Evolutionary conservation across 1,284 basidiomycete genomes (phyloP).

Genomic region (Farysia itapuensis): DNA sequence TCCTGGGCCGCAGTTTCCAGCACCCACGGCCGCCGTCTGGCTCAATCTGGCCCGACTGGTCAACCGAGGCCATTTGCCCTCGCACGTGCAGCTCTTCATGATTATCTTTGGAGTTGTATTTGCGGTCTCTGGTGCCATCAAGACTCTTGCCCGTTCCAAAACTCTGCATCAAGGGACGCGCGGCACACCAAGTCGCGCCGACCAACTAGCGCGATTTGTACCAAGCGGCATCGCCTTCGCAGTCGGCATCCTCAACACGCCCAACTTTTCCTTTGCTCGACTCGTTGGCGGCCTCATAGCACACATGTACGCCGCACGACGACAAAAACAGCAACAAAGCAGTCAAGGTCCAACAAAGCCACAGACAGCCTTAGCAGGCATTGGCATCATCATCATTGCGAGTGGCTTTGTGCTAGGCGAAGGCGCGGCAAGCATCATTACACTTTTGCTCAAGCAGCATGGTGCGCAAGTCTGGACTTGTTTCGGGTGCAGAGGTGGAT

Average conservation of each 20-base stretch:
- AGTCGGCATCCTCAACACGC: constrained; percentile 83
- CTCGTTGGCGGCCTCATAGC: constrained; percentile 84
- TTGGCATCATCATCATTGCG: constrained; percentile 80
- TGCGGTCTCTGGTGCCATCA: constrained; percentile 63
- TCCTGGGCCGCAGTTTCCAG: constrained; percentile 83
- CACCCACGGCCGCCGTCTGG: constrained; percentile 81
- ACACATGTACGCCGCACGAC: constrained; percentile 59
- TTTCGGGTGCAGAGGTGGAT: constrained; percentile 78
- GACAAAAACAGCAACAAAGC: neutral
- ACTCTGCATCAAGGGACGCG: constrained; percentile 9
- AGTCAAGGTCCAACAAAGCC: neutral
- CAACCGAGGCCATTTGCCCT: constrained; percentile 76
- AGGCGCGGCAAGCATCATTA: constrained; percentile 79
- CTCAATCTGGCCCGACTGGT: constrained; percentile 85
- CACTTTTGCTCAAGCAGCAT: constrained; percentile 72
- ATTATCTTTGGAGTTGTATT: constrained; percentile 68
- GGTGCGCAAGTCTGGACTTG: constrained; percentile 75
- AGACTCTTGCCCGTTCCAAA: constrained; percentile 65
- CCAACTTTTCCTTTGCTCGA: constrained; percentile 88
- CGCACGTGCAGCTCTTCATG: constrained; percentile 79
- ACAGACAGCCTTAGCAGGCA: constrained; percentile 62
- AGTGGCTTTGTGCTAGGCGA: constrained; percentile 95
- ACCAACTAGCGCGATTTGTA: constrained; percentile 11
- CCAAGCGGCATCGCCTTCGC: constrained; percentile 62
- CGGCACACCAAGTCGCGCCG: constrained; percentile 3